Evolutionary conservation across 345 rosid genomes (phyloP).

Genomic region (Limnanthes douglasii): DNA sequence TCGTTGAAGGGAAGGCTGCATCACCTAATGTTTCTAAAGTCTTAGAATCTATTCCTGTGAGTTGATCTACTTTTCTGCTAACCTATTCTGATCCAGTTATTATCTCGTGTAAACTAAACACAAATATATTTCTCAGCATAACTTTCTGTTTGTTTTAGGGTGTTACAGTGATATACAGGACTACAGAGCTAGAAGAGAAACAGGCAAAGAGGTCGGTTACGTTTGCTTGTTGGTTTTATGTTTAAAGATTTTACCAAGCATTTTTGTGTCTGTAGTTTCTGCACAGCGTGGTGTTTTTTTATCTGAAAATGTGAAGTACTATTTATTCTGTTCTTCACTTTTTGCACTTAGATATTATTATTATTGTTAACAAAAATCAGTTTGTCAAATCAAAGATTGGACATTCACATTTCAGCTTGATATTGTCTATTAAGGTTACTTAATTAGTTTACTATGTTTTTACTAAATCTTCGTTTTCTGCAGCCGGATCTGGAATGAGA

Average conservation of each 20-base stretch:
- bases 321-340: too few relatives aligned
- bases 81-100: conserved; percentile 2
- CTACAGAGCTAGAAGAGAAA: conserved; percentile 80
- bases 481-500: conserved; percentile 98
- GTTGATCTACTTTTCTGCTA: conserved; percentile 9
- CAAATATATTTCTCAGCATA: conserved; percentile 1
- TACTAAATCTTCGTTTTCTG: conserved; percentile 3
- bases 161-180: conserved; percentile 72
- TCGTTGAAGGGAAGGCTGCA: conserved; percentile 94
- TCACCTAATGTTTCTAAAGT: conserved; percentile 64
- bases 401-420: too few relatives aligned
- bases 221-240: background rate
- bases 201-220: conserved; percentile 65
- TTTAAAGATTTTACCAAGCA: too few relatives aligned
- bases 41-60: conserved; percentile 72
- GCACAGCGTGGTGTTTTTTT: too few relatives aligned
- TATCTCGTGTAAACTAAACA: conserved; percentile 2
- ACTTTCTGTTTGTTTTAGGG: conserved; percentile 31
- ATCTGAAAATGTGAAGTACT: too few relatives aligned
- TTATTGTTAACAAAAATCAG: too few relatives aligned
- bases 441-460: background rate
- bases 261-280: too few relatives aligned
- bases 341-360: too few relatives aligned
- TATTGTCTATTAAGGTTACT: too few relatives aligned
- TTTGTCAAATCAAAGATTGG: too few relatives aligned